These are phyloP conservation scores for Halenospora varia DNA, from an alignment of 495 filamentous ascomycete species.

Conservation along the genomic window DNA sequence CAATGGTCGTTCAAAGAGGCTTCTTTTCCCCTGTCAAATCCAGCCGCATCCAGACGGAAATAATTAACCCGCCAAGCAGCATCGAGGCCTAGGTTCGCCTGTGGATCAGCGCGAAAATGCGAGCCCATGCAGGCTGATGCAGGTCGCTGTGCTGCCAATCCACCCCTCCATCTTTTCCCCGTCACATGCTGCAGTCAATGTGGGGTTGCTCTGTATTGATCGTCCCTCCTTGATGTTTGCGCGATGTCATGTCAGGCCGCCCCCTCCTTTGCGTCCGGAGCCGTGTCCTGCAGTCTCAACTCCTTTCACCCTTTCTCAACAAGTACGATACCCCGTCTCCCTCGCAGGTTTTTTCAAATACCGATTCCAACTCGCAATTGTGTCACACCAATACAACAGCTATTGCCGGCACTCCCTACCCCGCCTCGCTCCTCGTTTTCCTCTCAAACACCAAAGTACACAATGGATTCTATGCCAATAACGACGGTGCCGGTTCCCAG, in stretches of 20 bases:
- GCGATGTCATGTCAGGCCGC: slow-evolving; percentile 15
- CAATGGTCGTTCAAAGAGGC: not conserved
- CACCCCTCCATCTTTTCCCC: slow-evolving; percentile 3
- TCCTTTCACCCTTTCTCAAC: not conserved
- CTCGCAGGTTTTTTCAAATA: not conserved
- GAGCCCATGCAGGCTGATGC: not conserved
- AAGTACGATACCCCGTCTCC: not conserved
- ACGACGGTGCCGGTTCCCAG: slow-evolving; percentile 1
- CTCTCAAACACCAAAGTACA: not conserved
- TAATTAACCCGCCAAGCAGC: not conserved
- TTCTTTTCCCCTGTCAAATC: not conserved
- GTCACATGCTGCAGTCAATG: slow-evolving; percentile 3
- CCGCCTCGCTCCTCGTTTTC: not conserved
- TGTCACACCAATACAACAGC: not conserved
- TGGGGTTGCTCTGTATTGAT: slow-evolving; percentile 6
- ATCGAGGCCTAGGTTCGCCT: too few species aligned
- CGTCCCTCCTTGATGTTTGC: slow-evolving; percentile 15
- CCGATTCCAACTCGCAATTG: not conserved
- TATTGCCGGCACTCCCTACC: not conserved
- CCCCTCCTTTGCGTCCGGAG: not conserved
- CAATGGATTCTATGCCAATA: slow-evolving; percentile 24
- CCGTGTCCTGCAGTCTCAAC: not conserved
- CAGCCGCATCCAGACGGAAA: not conserved
- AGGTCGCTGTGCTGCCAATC: not conserved
- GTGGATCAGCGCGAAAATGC: too few species aligned